A percentile compares a stretch with the other conserved stretches of the same genome.
These are phyloP conservation scores for Tetrastigma voinierianum DNA, from an alignment of 164 flowering plant genomes.

Conservation along the genomic window DNA sequence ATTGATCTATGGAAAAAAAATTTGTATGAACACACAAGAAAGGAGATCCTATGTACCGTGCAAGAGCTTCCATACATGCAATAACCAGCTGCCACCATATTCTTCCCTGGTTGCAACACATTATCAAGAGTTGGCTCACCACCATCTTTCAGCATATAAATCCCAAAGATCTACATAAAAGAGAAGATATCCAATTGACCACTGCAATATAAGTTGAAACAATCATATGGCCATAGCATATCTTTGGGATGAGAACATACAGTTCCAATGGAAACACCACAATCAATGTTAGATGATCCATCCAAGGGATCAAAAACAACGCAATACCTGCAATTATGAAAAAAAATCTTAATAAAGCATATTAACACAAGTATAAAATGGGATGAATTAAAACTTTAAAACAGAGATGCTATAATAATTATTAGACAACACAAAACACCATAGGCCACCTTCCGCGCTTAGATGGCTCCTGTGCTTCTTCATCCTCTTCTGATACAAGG, in stretches of 20 bases:
- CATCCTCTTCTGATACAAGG: constrained; percentile 98
- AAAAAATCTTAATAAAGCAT: not conserved
- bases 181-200: constrained; percentile 7
- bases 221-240: not conserved
- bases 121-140: constrained; percentile 64
- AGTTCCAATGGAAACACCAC: constrained; percentile 99
- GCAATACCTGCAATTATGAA: constrained; percentile 51
- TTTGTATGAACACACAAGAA: not conserved
- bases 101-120: constrained; percentile 88
- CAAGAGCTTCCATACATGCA: constrained; percentile 99
- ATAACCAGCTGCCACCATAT: constrained; percentile 96
- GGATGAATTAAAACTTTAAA: not conserved
- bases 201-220: constrained; percentile 5
- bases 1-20: not conserved
- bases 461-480: constrained; percentile 76
- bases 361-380: constrained; percentile 1
- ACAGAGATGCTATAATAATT: not conserved
- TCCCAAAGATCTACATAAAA: constrained; percentile 76
- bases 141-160: constrained; percentile 54
- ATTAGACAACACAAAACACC: constrained; percentile 11
- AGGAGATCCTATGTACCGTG: constrained; percentile 46
- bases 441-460: constrained; percentile 74
- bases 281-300: constrained; percentile 98
- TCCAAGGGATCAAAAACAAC: constrained; percentile 97
- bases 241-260: constrained; percentile 34